These are phyloP conservation scores for Leishmania aethiopica DNA, from an alignment of 208 protist species.

Conservation along the genomic window DNA sequence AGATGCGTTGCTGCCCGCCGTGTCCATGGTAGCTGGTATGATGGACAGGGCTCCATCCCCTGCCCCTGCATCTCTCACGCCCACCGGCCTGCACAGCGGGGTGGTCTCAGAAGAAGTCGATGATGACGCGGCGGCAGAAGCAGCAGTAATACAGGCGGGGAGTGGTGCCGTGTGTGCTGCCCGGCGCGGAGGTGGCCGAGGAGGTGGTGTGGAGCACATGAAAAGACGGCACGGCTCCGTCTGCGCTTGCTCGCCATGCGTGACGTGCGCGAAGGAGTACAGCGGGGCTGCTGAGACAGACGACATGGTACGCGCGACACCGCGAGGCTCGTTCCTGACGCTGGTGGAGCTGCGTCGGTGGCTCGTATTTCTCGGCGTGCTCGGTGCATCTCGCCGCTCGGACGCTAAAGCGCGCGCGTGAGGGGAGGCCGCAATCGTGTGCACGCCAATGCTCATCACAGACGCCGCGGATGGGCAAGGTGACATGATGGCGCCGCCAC, in stretches of 20 bases:
- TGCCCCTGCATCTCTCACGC: background rate
- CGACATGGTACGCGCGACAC: background rate
- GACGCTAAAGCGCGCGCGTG: slow-evolving; percentile 3
- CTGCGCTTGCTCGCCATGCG: background rate
- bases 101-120: background rate
- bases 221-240: background rate
- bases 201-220: background rate
- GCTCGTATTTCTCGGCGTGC: background rate
- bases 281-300: background rate
- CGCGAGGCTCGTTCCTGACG: background rate
- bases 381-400: background rate
- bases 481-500: background rate
- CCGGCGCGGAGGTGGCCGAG: background rate
- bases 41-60: background rate
- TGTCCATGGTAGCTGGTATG: slow-evolving; percentile 5
- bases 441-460: background rate
- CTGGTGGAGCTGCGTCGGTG: background rate
- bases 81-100: background rate
- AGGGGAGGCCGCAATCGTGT: slow-evolving; percentile 2
- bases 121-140: background rate
- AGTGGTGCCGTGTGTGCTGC: background rate
- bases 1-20: slow-evolving; percentile 7
- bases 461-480: background rate
- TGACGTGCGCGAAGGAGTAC: background rate
- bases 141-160: background rate